Conservation (phyloP, 352 stramenopile genomes). For the Globisporangium echinulatum region DNA sequence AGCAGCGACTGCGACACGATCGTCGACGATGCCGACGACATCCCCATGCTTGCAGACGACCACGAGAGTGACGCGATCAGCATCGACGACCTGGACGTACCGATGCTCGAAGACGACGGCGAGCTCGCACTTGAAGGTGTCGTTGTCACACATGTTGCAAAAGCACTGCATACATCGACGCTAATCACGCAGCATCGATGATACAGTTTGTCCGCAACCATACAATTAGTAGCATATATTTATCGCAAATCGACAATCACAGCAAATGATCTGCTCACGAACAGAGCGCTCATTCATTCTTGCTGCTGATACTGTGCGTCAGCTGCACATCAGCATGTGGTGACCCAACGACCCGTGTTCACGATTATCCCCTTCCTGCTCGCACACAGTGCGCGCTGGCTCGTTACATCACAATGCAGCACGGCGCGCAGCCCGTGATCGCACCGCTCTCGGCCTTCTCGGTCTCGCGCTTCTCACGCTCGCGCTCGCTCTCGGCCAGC, state of each 20-base stretch:
- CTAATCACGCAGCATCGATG: too few relatives aligned
- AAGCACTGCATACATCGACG: background rate
- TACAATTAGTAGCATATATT: background rate
- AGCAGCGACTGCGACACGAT: conserved; percentile 6
- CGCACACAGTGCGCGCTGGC: background rate
- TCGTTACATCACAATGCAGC: conserved; percentile 44
- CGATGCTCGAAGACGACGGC: background rate
- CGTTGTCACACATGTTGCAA: background rate
- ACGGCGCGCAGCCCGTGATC: conserved; percentile 42
- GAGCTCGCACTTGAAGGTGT: background rate
- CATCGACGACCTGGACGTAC: background rate
- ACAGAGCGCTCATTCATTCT: background rate
- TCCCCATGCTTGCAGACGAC: conserved; percentile 1
- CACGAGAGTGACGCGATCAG: background rate
- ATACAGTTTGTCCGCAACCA: too few relatives aligned
- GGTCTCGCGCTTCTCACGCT: conserved; percentile 20
- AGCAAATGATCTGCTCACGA: background rate
- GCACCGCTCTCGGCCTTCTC: conserved; percentile 18
- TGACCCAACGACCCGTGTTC: too few relatives aligned
- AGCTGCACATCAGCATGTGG: too few relatives aligned
- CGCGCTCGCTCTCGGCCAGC: conserved; percentile 29
- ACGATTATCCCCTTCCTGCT: too few relatives aligned
- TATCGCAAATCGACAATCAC: background rate
- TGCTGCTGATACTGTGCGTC: background rate
- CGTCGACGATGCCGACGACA: background rate